Evolutionary conservation across 805 yeast genomes (phyloP).

Genomic region (Saturnispora bothae): DNA sequence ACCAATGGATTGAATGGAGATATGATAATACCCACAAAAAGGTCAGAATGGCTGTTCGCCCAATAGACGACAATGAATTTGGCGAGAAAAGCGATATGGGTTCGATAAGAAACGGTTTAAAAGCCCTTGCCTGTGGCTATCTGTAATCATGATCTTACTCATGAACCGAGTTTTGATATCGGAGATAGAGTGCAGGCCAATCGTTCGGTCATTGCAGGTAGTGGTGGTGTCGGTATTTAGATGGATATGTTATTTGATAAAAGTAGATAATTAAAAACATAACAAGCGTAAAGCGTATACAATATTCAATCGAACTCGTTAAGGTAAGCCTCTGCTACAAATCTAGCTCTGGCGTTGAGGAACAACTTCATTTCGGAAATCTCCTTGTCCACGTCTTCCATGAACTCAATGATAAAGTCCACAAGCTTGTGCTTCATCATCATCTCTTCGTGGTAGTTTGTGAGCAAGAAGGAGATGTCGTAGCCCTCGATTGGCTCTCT

Average conservation of each 20-base stretch:
- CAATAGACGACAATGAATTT: neutral
- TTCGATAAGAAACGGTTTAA: conserved; percentile 17
- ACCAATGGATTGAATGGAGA: conserved; percentile 60
- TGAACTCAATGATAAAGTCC: conserved; percentile 93
- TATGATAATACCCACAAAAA: conserved; percentile 2
- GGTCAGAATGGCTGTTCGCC: neutral
- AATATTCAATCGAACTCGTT: conserved; percentile 73
- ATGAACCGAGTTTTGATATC: neutral
- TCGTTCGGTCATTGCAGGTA: conserved; percentile 11
- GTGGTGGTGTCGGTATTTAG: conserved; percentile 10
- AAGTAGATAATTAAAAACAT: neutral
- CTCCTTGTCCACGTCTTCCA: conserved; percentile 98
- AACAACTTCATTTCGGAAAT: conserved; percentile 97
- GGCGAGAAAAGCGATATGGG: neutral
- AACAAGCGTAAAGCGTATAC: too few species aligned
- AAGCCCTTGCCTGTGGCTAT: conserved; percentile 28
- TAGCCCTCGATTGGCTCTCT: conserved; percentile 84
- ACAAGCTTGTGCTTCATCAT: conserved; percentile 93
- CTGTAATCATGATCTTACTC: conserved; percentile 10
- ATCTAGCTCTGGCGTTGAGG: conserved; percentile 94
- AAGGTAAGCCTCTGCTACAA: conserved; percentile 91
- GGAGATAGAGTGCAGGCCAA: conserved; percentile 23
- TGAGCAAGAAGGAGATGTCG: conserved; percentile 85
- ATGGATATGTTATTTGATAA: conserved; percentile 3
- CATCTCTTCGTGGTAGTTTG: conserved; percentile 89